These are phyloP conservation scores for Lachnellula willkommii DNA, from an alignment of 2,329 filamentous ascomycete genomes.

Conservation along the genomic window DNA sequence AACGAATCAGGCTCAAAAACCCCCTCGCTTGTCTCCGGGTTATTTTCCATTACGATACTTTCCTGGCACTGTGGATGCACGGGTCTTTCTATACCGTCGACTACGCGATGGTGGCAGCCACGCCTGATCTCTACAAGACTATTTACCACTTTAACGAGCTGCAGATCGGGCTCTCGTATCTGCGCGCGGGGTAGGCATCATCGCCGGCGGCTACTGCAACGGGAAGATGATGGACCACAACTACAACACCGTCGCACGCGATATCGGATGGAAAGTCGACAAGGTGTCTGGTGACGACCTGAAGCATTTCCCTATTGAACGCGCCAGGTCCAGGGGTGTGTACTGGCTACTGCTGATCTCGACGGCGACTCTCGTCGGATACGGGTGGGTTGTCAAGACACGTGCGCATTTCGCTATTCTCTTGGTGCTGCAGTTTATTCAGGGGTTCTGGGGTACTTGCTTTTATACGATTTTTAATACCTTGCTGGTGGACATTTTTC, in stretches of 20 bases:
- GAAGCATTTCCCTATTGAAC: conserved; percentile 31
- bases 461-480: conserved; percentile 53
- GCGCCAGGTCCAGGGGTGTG: conserved; percentile 18
- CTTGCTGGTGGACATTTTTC: conserved; percentile 56
- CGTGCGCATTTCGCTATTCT: conserved; percentile 40
- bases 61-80: conserved; percentile 33
- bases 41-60: conserved; percentile 34
- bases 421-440: conserved; percentile 47
- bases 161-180: conserved; percentile 17
- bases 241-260: conserved; percentile 43
- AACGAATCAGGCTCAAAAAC: conserved; percentile 22
- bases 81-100: conserved; percentile 41
- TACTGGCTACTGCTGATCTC: conserved; percentile 14
- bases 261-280: conserved; percentile 39
- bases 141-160: conserved; percentile 39
- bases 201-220: not conserved
- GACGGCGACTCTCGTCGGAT: conserved; percentile 17
- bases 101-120: conserved; percentile 40
- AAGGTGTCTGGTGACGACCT: conserved; percentile 44
- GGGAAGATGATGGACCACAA: conserved; percentile 51
- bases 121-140: conserved; percentile 40
- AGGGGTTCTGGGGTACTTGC: conserved; percentile 52
- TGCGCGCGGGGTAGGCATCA: conserved; percentile 4
- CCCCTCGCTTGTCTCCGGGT: conserved; percentile 33
- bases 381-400: conserved; percentile 26